Evolutionary conservation across 1,284 basidiomycete species (phyloP), one percentile per base, ranked within the genome.

Genomic region (Coniferiporia sulphurascens): DNA sequence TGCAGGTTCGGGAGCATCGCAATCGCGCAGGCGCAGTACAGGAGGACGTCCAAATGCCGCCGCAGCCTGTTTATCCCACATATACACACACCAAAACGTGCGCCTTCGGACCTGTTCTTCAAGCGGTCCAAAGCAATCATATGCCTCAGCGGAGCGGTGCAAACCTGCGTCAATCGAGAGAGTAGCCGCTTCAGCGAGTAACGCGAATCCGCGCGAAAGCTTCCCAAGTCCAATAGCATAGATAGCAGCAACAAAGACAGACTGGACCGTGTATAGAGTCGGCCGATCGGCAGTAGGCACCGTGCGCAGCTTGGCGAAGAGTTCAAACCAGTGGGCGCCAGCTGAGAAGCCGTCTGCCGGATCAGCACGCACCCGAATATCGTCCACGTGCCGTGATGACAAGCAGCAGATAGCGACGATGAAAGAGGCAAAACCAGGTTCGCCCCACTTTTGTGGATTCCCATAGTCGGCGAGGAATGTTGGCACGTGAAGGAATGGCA

Each of bases 1-100:
- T 8, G 85, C 74, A 1, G 92, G 91, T 70, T 94, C 92, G 5
- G 83, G 81, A 12, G 93, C 87, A 69, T 95, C 93, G 72, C 91
- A 94, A 70, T 95, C 93, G 60, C 89, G 80, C 62, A 94, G 72
- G 50, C 92, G 82, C 64, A 95, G 80, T 77, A 94, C 83, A 1
- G 92, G 85, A 19, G 93, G 93, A 21, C 92, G 78, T 15, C 93
- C 93, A 70, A 95, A 94, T 65, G 93, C 87, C 35, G 91, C 89
- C 41, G 80, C 74, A 9, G 89, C 81, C 68, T 93, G 92, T 73
- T 95, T 95, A 72, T 95, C 93, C 93, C 93, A 95, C 48, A 92
- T 80, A 72, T 95, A 95, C 22, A 95, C 91, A 62, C 90, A 91
- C 92, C 92, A 95, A 72, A 95, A 95, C 0, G 93, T 95, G 63